Conservation (phyloP, 345 rosid species). For the Dipteronia dyeriana region DNA sequence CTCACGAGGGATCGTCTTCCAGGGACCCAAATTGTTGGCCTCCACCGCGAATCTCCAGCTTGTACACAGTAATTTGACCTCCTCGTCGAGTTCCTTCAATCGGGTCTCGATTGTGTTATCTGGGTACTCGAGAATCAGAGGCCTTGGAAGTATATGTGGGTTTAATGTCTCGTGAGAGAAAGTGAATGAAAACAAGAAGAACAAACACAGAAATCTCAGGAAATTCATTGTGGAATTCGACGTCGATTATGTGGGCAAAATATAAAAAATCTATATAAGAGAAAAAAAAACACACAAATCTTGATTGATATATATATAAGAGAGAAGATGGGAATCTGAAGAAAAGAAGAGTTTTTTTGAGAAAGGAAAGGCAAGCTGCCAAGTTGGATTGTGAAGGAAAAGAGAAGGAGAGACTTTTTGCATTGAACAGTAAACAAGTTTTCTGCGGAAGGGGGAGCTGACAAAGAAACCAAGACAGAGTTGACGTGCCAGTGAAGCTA, state of each 20-base stretch:
- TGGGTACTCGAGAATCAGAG: conserved; percentile 59
- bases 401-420: too few species aligned
- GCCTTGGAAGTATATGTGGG: conserved; percentile 51
- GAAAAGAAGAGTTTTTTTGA: too few species aligned
- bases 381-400: too few species aligned
- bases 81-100: conserved; percentile 41
- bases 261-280: not conserved
- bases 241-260: not conserved
- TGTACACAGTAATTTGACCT: conserved; percentile 57
- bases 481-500: conserved; percentile 4
- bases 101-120: conserved; percentile 32
- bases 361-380: too few species aligned
- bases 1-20: conserved; percentile 77
- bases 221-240: conserved; percentile 33
- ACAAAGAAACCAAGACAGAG: not conserved
- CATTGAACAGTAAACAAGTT: conserved; percentile 10
- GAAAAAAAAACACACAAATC: conserved; percentile 6
- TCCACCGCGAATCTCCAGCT: conserved; percentile 94
- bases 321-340: too few species aligned
- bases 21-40: conserved; percentile 75
- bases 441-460: not conserved
- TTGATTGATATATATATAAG: too few species aligned
- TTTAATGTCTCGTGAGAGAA: conserved; percentile 40
- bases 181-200: conserved; percentile 36
- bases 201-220: conserved; percentile 33